These are phyloP conservation scores for Xylariaceae sp. DNA, from an alignment of 2,329 filamentous ascomycete genomes.

Conservation along the genomic window DNA sequence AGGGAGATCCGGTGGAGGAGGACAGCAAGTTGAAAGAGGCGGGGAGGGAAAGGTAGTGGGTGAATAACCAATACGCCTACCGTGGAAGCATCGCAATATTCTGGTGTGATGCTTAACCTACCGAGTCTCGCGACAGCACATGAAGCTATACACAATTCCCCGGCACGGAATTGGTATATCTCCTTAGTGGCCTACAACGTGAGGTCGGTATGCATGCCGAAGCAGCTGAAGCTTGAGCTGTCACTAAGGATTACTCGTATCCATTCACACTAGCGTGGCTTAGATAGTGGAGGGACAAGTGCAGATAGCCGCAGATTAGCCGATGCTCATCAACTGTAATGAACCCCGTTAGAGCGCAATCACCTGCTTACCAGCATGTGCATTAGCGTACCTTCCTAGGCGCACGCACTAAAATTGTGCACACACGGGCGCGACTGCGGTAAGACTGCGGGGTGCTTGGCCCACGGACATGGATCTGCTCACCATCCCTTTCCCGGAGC, in stretches of 20 bases:
- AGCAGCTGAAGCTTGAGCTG: too few species aligned
- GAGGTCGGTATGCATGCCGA: too few species aligned
- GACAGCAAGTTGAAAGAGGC: not conserved
- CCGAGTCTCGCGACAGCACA: not conserved
- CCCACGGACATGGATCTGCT: not conserved
- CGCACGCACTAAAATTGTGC: not conserved
- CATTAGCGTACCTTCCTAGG: too few species aligned
- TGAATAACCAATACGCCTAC: conserved; percentile 4
- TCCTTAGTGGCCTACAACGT: too few species aligned
- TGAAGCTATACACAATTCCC: not conserved
- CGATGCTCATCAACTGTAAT: not conserved
- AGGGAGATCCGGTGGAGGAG: not conserved
- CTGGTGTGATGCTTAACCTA: not conserved
- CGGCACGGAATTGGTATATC: too few species aligned
- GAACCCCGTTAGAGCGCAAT: not conserved
- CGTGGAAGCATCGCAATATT: conserved; percentile 9
- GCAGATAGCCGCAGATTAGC: not conserved
- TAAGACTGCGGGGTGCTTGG: not conserved
- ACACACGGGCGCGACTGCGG: not conserved
- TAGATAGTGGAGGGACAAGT: not conserved
- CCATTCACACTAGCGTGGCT: not conserved
- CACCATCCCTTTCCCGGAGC: not conserved
- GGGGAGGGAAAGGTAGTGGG: not conserved
- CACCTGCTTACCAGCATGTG: not conserved
- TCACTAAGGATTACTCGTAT: too few species aligned